These are phyloP conservation scores for Ogataea salicorniae DNA, from an alignment of 805 yeast species.

Conservation along the genomic window DNA sequence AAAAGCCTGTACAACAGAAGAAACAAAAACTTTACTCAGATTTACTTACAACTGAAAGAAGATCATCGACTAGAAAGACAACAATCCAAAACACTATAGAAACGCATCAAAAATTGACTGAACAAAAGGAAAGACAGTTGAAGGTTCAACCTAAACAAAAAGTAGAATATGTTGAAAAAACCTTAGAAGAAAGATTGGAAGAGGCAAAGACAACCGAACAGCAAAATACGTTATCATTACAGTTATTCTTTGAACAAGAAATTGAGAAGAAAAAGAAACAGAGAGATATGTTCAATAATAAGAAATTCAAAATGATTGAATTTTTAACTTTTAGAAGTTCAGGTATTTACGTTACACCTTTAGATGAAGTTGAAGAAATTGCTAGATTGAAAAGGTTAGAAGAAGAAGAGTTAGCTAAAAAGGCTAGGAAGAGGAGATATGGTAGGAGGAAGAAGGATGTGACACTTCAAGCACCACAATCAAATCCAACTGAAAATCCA, in stretches of 20 bases:
- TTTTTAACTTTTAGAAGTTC: conserved; percentile 49
- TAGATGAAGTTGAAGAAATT: conserved; percentile 50
- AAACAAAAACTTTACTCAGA: conserved; percentile 8
- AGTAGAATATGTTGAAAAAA: conserved; percentile 41
- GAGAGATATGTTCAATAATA: conserved; percentile 63
- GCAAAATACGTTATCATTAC: conserved; percentile 65
- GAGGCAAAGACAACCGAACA: conserved; percentile 87
- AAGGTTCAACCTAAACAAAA: conserved; percentile 20
- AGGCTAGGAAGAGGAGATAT: conserved; percentile 35
- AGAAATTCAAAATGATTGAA: conserved; percentile 54
- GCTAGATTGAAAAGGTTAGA: conserved; percentile 30
- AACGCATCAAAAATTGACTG: conserved; percentile 65
- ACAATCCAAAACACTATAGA: conserved; percentile 74
- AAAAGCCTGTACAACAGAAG: conserved; percentile 30
- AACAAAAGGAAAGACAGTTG: conserved; percentile 54
- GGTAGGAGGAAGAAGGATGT: conserved; percentile 32
- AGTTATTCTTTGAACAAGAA: conserved; percentile 80
- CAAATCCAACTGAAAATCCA: conserved; percentile 10
- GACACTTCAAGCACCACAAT: conserved; percentile 12
- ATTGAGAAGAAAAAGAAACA: conserved; percentile 72
- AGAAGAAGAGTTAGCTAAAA: conserved; percentile 29
- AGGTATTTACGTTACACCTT: conserved; percentile 53
- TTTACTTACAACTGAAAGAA: conserved; percentile 42
- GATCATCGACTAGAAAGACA: conserved; percentile 72
- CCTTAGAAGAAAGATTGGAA: conserved; percentile 68